A percentile compares a stretch with the other conserved stretches of the same genome.
phyloP scores from a whole-genome alignment of 2,329 filamentous ascomycete species.

The Penicillium sp. region DNA sequence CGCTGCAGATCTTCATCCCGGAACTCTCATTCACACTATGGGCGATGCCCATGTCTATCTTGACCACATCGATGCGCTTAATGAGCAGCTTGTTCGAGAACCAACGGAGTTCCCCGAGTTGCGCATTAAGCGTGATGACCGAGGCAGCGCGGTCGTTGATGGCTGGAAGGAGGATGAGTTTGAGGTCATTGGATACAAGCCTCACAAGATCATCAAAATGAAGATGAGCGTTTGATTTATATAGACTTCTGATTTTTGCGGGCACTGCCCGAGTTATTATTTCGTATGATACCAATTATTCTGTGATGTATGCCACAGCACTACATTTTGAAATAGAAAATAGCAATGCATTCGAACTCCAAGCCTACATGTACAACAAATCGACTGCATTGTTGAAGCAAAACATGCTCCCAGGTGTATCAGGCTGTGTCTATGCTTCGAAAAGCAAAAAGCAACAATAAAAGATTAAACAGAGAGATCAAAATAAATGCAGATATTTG shows the following conservation, averaged over 20 bases:
- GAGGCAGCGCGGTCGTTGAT: constrained; percentile 83
- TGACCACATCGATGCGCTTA: constrained; percentile 85
- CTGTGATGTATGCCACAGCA: constrained; percentile 3
- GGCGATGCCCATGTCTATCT: constrained; percentile 96
- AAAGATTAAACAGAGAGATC: neutral
- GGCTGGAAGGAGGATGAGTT: constrained; percentile 89
- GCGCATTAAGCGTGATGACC: constrained; percentile 65
- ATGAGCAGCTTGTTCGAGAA: constrained; percentile 74
- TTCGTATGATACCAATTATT: constrained; percentile 24
- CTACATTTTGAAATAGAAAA: neutral
- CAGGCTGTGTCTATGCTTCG: constrained; percentile 9
- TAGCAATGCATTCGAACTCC: neutral
- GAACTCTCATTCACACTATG: constrained; percentile 91
- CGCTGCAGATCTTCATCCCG: constrained; percentile 78
- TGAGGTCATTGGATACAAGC: constrained; percentile 80
- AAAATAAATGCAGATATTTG: neutral
- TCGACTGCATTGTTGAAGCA: neutral
- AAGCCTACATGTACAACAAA: neutral
- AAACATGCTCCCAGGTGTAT: constrained; percentile 10
- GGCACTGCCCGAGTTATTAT: constrained; percentile 8
- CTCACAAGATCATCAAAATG: constrained; percentile 91
- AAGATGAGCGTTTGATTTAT: constrained; percentile 83
- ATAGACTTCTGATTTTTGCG: neutral
- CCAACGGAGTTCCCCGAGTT: constrained; percentile 78
- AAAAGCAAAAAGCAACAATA: neutral